A percentile compares a stretch with the other conserved stretches of the same genome.
Conservation (phyloP, 2,329 filamentous ascomycete genomes). For the Trichophyton equinum region DNA sequence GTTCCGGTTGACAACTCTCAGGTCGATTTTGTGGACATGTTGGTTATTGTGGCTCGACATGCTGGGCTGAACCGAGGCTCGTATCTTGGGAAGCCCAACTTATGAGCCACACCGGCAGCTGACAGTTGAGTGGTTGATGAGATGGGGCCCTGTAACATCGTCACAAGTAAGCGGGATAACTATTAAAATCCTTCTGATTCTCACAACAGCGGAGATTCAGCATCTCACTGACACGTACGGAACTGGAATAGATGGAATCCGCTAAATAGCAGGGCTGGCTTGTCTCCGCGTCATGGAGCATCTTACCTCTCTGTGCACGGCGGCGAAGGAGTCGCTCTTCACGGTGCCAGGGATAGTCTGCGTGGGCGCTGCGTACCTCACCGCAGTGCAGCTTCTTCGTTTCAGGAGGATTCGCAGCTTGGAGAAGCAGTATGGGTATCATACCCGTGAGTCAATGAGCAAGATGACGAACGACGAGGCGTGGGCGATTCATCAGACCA, state of each 20-base stretch:
- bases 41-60: too few species aligned
- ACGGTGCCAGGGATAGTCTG: background rate
- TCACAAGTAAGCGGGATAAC: too few species aligned
- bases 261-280: background rate
- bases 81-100: too few species aligned
- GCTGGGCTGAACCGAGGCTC: too few species aligned
- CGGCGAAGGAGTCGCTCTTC: background rate
- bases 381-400: conserved; percentile 26
- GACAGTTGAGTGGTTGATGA: too few species aligned
- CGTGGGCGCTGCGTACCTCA: conserved; percentile 19
- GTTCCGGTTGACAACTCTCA: too few species aligned
- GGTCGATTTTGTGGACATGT: too few species aligned
- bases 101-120: too few species aligned
- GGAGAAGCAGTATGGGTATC: conserved; percentile 33
- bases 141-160: too few species aligned
- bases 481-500: conserved; percentile 35
- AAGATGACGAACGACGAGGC: conserved; percentile 45
- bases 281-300: background rate
- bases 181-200: too few species aligned
- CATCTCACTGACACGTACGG: too few species aligned
- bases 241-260: background rate
- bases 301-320: background rate
- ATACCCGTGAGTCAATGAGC: conserved; percentile 34
- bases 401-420: conserved; percentile 29
- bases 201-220: too few species aligned